Evolutionary conservation across 2,329 filamentous ascomycete species (phyloP).

Genomic region (Emericellopsis cladophorae): DNA sequence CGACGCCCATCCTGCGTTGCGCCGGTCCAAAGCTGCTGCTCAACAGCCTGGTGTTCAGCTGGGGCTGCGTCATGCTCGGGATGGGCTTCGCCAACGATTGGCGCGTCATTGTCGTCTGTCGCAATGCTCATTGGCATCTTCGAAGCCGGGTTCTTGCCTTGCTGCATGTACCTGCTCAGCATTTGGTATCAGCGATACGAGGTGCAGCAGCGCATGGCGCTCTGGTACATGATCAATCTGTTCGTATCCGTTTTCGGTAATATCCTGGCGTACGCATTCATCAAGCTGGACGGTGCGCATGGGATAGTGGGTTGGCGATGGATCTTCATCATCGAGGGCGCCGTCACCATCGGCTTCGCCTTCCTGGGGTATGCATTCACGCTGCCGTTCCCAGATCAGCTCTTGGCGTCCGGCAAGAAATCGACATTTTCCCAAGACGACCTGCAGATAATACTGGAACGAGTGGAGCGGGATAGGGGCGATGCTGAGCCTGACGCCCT

Average conservation of each 20-base stretch:
- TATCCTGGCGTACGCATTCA: constrained; percentile 30
- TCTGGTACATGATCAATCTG: constrained; percentile 16
- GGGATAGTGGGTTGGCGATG: constrained; percentile 34
- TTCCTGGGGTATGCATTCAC: constrained; percentile 3
- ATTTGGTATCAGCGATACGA: constrained; percentile 31
- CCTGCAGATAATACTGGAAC: constrained; percentile 12
- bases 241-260: constrained; percentile 14
- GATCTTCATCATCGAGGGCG: constrained; percentile 34
- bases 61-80: constrained; percentile 16
- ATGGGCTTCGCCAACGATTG: constrained; percentile 13
- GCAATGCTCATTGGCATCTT: constrained; percentile 15
- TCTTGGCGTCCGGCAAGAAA: constrained; percentile 4
- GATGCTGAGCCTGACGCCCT: constrained; percentile 25
- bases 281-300: constrained; percentile 32
- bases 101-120: not conserved
- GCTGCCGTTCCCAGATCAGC: constrained; percentile 5
- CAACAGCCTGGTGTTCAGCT: constrained; percentile 15
- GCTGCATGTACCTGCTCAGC: constrained; percentile 26
- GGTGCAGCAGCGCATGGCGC: constrained; percentile 38
- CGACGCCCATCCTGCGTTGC: constrained; percentile 15
- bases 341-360: constrained; percentile 47
- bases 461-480: constrained; percentile 25
- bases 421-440: constrained; percentile 12
- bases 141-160: constrained; percentile 29
- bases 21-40: constrained; percentile 15